Conservation (phyloP, 352 stramenopile species). For the Saprolegnia diclina region DNA sequence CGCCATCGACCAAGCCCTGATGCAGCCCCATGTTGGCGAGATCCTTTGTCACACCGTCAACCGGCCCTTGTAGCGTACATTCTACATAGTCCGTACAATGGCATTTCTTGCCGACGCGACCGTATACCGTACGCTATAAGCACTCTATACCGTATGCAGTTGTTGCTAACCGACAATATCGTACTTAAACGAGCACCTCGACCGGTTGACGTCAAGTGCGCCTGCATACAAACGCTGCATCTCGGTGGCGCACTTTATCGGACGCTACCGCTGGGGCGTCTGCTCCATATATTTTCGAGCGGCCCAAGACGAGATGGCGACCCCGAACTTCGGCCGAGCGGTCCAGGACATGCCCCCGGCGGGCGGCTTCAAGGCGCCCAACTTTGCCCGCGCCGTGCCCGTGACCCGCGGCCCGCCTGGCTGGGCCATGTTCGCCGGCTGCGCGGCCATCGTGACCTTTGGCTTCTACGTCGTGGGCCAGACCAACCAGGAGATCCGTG, state of each 20-base stretch:
- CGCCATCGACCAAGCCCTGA: neutral
- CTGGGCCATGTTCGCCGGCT: slow-evolving; percentile 71
- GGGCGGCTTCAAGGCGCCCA: slow-evolving; percentile 66
- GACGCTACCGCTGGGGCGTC: neutral
- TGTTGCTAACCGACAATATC: neutral
- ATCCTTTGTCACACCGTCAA: neutral
- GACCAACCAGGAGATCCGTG: slow-evolving; percentile 65
- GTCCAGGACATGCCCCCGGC: slow-evolving; percentile 82
- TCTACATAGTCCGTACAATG: neutral
- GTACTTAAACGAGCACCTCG: neutral
- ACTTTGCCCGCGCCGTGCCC: slow-evolving; percentile 58
- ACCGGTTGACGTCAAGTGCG: neutral
- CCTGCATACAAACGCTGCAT: neutral
- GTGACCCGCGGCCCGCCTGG: slow-evolving; percentile 63
- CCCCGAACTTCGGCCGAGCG: slow-evolving; percentile 61
- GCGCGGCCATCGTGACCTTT: slow-evolving; percentile 61
- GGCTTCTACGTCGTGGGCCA: slow-evolving; percentile 75
- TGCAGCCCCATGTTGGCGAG: slow-evolving; percentile 1
- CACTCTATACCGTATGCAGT: neutral
- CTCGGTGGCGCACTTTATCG: neutral
- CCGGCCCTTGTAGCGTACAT: too few relatives aligned
- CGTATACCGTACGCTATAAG: neutral
- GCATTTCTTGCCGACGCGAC: neutral
- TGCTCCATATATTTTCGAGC: slow-evolving; percentile 20
- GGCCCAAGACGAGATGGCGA: slow-evolving; percentile 47